Percentiles rank a stretch among this genome's conserved stretches.
Conservation (phyloP, 2,329 filamentous ascomycete genomes). For the Ophiostoma novo-ulmi region DNA sequence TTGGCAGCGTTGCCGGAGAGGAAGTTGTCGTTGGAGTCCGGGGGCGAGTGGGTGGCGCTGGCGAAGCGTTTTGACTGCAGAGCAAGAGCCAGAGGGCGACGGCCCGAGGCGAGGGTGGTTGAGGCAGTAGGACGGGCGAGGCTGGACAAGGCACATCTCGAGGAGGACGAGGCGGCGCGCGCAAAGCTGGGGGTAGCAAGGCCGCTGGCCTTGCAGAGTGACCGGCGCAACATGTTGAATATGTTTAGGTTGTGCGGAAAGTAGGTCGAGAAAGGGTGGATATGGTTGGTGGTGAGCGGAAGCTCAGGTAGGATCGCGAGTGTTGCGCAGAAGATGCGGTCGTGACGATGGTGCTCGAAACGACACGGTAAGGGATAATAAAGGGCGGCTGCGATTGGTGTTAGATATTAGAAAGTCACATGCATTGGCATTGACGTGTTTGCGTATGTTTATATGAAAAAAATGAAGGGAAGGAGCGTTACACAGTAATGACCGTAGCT, state of each 20-base stretch:
- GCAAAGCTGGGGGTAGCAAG: constrained; percentile 19
- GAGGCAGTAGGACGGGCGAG: constrained; percentile 19
- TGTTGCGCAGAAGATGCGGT: constrained; percentile 20
- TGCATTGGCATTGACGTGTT: not conserved
- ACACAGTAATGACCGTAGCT: not conserved
- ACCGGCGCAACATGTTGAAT: constrained; percentile 25
- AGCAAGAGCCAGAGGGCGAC: constrained; percentile 48
- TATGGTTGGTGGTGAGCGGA: constrained; percentile 20
- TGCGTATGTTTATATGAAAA: not conserved
- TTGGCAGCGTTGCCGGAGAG: constrained; percentile 94
- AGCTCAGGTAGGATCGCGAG: constrained; percentile 19
- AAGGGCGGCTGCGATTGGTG: not conserved
- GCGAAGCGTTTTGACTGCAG: constrained; percentile 46
- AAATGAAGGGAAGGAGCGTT: not conserved
- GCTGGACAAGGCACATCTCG: constrained; percentile 17
- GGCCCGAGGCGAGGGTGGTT: constrained; percentile 38
- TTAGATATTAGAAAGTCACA: not conserved
- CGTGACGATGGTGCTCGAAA: constrained; percentile 7
- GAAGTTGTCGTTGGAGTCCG: constrained; percentile 91
- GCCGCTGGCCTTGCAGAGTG: constrained; percentile 26
- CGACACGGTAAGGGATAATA: not conserved
- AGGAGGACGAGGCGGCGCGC: constrained; percentile 20
- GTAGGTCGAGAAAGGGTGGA: constrained; percentile 9
- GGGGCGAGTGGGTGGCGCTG: constrained; percentile 50
- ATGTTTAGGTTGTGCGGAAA: not conserved